Percentiles rank a stretch among this genome's conserved stretches.
Conservation (phyloP, 768 basidiomycete species). For the Kwoniella europaea region DNA sequence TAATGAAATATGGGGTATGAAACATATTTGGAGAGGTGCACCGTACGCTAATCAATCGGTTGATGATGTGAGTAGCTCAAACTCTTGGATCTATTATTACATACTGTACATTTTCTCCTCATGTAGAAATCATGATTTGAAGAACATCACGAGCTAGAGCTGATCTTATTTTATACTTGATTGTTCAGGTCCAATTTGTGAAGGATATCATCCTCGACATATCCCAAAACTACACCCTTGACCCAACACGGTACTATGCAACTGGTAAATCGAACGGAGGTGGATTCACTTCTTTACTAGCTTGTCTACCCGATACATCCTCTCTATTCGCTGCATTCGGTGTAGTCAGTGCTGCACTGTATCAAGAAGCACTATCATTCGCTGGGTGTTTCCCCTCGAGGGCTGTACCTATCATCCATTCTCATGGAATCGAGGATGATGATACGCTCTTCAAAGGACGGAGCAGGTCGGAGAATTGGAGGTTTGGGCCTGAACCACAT, state of each 20-base stretch:
- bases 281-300: slow-evolving; percentile 42
- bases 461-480: slow-evolving; percentile 13
- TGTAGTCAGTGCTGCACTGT: slow-evolving; percentile 42
- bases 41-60: slow-evolving; percentile 37
- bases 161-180: no score
- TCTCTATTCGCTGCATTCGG: slow-evolving; percentile 45
- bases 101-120: no score
- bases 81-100: no score
- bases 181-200: slow-evolving; percentile 40
- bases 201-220: slow-evolving; percentile 42
- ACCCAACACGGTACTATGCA: slow-evolving; percentile 37
- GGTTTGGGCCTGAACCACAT: slow-evolving; percentile 29
- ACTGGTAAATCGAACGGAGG: slow-evolving; percentile 50
- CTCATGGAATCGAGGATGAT: slow-evolving; percentile 42
- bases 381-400: slow-evolving; percentile 29
- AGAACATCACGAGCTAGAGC: no score
- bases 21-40: slow-evolving; percentile 36
- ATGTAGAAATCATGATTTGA: no score
- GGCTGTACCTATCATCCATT: slow-evolving; percentile 36
- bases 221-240: slow-evolving; percentile 31
- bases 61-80: slow-evolving; percentile 33
- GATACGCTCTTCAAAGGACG: slow-evolving; percentile 43
- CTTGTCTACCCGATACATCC: slow-evolving; percentile 42
- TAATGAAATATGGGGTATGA: slow-evolving; percentile 37
- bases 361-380: slow-evolving; percentile 40